Base-by-base conservation (phyloP, 169 alveolate species). In the Besnoitia besnoiti region DNA sequence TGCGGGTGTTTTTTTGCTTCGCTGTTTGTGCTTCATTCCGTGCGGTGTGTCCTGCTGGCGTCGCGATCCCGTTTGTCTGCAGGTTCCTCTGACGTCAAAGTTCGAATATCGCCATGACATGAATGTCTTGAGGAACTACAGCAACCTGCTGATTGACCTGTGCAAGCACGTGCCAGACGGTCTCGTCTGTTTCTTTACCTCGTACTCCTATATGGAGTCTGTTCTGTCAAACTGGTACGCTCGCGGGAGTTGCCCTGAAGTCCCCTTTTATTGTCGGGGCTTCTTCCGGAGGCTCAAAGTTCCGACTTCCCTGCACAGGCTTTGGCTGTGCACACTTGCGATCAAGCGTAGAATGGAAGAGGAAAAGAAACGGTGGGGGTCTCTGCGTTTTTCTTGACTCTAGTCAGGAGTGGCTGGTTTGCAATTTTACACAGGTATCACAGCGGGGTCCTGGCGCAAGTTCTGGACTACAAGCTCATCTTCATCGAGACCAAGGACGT, bases 401-500 rank as follows among this genome's bases (percentile, higher is more conserved):
- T n/a, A n/a, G n/a, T n/a, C n/a, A n/a, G n/a, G n/a, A n/a, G n/a
- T n/a, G n/a, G 30, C 10, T n/a, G 24, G 24, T 5, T 67, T 19
- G 40, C 16, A 55, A 3, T 33, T 35, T 10, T 19, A 5, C 80
- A 95, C 94, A 98, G 99, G 99, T 98, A 98, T 88, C 99, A 98
- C 90, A 96, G 97, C 92, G 99, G 99, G 10, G 96, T 98, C 42
- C 93, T 98, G 47, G 97, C 99, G 76, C 95, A 96, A 75, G 96
- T 98, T 35, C 95, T 98, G 97, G 98, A 98, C 82, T 98, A 98
- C 95, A 99, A 99, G 95, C 95, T 98, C 73, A 95, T 99, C 3
- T 98, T 98, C 94, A 97, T 99, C 39, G 99, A 99, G 95, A 98
- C 99, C 0, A 98, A 98, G 87, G 99, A 99, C 94, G 98, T 98